Percentiles rank a stretch among this genome's conserved stretches.
Conservation (phyloP, 345 rosid genomes). For the Stellera chamaejasme region DNA sequence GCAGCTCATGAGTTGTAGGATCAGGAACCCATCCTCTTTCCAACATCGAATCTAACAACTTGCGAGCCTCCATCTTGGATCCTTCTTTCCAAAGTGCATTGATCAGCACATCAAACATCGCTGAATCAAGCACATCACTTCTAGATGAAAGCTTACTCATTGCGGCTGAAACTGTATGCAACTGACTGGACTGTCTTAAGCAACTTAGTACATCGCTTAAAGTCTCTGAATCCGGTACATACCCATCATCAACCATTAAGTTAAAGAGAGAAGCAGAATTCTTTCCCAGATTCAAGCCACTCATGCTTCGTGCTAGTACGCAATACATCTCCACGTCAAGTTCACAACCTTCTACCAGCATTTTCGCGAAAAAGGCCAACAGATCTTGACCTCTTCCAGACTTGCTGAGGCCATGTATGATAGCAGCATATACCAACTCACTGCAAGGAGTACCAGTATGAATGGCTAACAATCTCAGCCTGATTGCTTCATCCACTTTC, state of each 20-base stretch:
- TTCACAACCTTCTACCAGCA: slow-evolving; percentile 32
- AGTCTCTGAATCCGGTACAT: slow-evolving; percentile 28
- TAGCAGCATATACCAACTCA: slow-evolving; percentile 20
- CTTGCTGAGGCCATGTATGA: slow-evolving; percentile 29
- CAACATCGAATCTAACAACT: slow-evolving; percentile 39
- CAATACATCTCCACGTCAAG: slow-evolving; percentile 31
- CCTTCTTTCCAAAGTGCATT: slow-evolving; percentile 44
- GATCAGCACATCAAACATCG: slow-evolving; percentile 24
- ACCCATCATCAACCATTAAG: slow-evolving; percentile 29
- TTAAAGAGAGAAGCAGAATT: slow-evolving; percentile 31
- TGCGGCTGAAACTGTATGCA: slow-evolving; percentile 19
- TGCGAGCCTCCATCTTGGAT: slow-evolving; percentile 20
- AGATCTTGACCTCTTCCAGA: slow-evolving; percentile 14
- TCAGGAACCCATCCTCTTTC: slow-evolving; percentile 49
- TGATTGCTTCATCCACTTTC: slow-evolving; percentile 33
- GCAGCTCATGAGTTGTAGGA: slow-evolving; percentile 32
- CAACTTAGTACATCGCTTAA: slow-evolving; percentile 15
- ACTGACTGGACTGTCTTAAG: slow-evolving; percentile 19
- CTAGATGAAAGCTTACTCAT: slow-evolving; percentile 20
- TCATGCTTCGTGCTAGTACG: slow-evolving; percentile 30
- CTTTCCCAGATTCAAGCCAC: slow-evolving; percentile 12
- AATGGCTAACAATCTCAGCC: slow-evolving; percentile 24
- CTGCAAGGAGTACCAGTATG: slow-evolving; percentile 21
- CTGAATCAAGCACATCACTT: slow-evolving; percentile 21
- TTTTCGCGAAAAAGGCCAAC: slow-evolving; percentile 25